Percentiles rank a stretch among this genome's conserved stretches.
phyloP scores from a whole-genome alignment of 225 moss, liverwort and hornwort species.

The Neckera pumila region DNA sequence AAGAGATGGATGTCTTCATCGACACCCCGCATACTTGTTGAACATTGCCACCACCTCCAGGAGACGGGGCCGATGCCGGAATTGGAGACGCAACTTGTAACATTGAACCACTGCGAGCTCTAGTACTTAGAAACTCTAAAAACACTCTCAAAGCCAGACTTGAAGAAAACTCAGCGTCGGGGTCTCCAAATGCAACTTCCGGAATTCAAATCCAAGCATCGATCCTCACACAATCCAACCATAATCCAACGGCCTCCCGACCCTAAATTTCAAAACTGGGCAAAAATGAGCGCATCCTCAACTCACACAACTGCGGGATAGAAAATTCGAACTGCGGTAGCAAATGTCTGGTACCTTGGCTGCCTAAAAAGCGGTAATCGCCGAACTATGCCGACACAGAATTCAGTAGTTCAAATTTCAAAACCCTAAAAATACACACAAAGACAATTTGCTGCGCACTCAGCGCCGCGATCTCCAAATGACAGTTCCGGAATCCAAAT shows the following conservation, averaged over 20 bases:
- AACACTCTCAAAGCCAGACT: background rate
- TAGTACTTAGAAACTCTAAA: background rate
- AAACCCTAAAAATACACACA: background rate
- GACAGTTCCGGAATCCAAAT: background rate
- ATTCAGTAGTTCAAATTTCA: background rate
- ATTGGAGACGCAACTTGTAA: constrained; percentile 6
- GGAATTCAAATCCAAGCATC: background rate
- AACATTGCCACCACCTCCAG: background rate
- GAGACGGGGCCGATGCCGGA: background rate
- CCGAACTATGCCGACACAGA: background rate
- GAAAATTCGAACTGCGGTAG: background rate
- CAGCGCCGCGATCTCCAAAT: background rate
- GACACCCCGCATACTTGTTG: constrained; percentile 8
- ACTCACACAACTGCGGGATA: background rate
- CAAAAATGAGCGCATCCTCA: background rate
- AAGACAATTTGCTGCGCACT: background rate
- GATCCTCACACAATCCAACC: background rate
- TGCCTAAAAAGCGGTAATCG: background rate
- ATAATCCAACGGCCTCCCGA: background rate
- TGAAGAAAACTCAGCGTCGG: background rate
- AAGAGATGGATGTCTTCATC: background rate
- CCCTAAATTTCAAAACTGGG: background rate
- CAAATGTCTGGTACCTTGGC: background rate
- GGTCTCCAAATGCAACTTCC: background rate
- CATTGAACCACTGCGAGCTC: background rate